Percentiles rank a stretch among this genome's conserved stretches.
phyloP scores from a whole-genome alignment of 495 filamentous ascomycete species.

The Echria macrotheca region DNA sequence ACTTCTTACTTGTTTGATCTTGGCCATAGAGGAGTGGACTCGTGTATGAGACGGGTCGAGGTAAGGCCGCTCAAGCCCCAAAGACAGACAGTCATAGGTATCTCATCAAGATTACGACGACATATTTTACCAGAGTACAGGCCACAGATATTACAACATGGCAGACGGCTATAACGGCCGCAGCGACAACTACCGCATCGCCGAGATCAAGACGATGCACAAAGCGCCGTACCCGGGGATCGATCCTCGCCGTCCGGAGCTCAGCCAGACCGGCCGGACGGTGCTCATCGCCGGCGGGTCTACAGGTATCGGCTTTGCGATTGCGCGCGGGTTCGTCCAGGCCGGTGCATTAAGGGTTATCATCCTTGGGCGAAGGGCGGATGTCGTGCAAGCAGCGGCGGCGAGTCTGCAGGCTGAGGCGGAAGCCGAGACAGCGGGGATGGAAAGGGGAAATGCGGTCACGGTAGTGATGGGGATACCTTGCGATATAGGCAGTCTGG shows the following conservation, averaged over 20 bases:
- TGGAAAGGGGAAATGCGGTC: too few relatives aligned
- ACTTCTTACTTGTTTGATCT: too few relatives aligned
- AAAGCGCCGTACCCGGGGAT: conserved; percentile 38
- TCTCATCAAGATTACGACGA: too few relatives aligned
- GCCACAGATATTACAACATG: too few relatives aligned
- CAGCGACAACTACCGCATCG: too few relatives aligned
- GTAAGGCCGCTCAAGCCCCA: too few relatives aligned
- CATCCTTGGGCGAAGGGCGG: conserved; percentile 26
- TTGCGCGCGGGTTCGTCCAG: conserved; percentile 29
- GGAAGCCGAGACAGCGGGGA: background rate
- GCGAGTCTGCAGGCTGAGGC: conserved; percentile 14
- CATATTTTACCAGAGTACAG: too few relatives aligned
- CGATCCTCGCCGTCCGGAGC: conserved; percentile 30
- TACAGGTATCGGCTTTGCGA: conserved; percentile 33
- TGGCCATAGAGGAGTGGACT: too few relatives aligned
- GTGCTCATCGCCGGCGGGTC: conserved; percentile 45
- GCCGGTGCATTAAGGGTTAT: conserved; percentile 31
- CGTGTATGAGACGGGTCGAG: too few relatives aligned
- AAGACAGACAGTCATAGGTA: too few relatives aligned
- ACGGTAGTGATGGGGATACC: conserved; percentile 19
- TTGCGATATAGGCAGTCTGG: conserved; percentile 24
- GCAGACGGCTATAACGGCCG: too few relatives aligned
- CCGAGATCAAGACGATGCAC: conserved; percentile 25
- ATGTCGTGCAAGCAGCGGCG: conserved; percentile 9
- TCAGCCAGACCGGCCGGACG: conserved; percentile 37